Percentiles rank a stretch among this genome's conserved stretches.
phyloP scores from a whole-genome alignment of 1,139 yeast species.

The Nakaseomyces bracarensis region DNA sequence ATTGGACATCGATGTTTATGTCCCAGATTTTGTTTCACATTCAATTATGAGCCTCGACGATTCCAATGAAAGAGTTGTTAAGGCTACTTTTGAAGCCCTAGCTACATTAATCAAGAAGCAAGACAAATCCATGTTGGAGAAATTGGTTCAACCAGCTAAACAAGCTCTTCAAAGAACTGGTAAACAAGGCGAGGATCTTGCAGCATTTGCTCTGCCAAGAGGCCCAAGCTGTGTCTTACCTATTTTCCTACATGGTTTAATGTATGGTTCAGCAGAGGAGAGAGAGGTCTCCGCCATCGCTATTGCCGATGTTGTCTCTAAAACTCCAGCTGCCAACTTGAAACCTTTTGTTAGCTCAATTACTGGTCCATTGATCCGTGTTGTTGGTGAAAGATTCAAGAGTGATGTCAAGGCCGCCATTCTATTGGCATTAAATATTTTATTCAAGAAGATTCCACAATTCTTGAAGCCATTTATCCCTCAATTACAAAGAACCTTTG shows the following conservation, averaged over 20 bases:
- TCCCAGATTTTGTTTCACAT: conserved; percentile 65
- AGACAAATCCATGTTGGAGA: conserved; percentile 67
- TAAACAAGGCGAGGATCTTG: conserved; percentile 48
- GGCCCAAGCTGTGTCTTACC: conserved; percentile 89
- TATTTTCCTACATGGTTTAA: conserved; percentile 85
- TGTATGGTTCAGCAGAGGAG: conserved; percentile 83
- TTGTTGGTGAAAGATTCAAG: conserved; percentile 89
- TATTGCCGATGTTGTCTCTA: conserved; percentile 78
- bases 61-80: conserved; percentile 52
- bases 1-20: conserved; percentile 66
- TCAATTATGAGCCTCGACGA: conserved; percentile 72
- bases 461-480: conserved; percentile 94
- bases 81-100: conserved; percentile 62
- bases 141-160: conserved; percentile 67
- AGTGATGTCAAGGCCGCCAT: conserved; percentile 91
- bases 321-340: conserved; percentile 74
- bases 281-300: conserved; percentile 83
- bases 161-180: conserved; percentile 67
- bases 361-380: conserved; percentile 97
- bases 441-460: conserved; percentile 78
- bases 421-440: conserved; percentile 67
- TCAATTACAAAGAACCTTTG: conserved; percentile 94
- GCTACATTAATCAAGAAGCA: conserved; percentile 60
- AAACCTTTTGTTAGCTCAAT: conserved; percentile 87
- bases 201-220: conserved; percentile 68